Percentiles rank a stretch among this genome's conserved stretches.
Conservation (phyloP, 2,329 filamentous ascomycete genomes). For the Aspergillus calidoustus region DNA sequence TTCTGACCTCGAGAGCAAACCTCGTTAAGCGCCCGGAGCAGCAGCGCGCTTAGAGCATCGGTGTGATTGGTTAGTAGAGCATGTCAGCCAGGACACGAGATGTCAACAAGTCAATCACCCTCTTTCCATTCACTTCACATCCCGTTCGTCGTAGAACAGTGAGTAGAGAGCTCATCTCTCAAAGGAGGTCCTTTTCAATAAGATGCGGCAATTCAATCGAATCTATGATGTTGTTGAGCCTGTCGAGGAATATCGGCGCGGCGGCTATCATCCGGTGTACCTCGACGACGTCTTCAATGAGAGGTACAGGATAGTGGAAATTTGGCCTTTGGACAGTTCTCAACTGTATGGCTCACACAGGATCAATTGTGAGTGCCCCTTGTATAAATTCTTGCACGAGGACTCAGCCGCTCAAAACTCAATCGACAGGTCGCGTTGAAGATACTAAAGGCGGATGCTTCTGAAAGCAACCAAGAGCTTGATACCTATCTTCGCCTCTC, state of each 20-base stretch:
- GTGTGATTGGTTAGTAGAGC: too few species aligned
- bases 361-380: conserved; percentile 17
- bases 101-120: too few species aligned
- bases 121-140: too few species aligned
- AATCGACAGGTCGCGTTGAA: conserved; percentile 29
- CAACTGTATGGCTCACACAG: conserved; percentile 33
- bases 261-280: conserved; percentile 34
- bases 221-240: conserved; percentile 30
- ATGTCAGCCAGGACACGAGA: too few species aligned
- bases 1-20: too few species aligned
- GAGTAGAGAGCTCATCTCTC: too few species aligned
- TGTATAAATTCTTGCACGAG: conserved; percentile 2
- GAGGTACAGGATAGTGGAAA: conserved; percentile 27
- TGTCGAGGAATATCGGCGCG: conserved; percentile 31
- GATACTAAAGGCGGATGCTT: conserved; percentile 31
- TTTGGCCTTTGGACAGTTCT: conserved; percentile 25
- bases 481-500: conserved; percentile 24
- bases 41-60: too few species aligned
- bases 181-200: too few species aligned
- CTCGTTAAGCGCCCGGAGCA: too few species aligned
- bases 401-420: conserved; percentile 20
- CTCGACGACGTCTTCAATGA: conserved; percentile 28
- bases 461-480: conserved; percentile 26
- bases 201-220: conserved; percentile 27
- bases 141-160: too few species aligned